Evolutionary conservation across 306 rosid species (phyloP).

Genomic region (Cucurbita maxima): DNA sequence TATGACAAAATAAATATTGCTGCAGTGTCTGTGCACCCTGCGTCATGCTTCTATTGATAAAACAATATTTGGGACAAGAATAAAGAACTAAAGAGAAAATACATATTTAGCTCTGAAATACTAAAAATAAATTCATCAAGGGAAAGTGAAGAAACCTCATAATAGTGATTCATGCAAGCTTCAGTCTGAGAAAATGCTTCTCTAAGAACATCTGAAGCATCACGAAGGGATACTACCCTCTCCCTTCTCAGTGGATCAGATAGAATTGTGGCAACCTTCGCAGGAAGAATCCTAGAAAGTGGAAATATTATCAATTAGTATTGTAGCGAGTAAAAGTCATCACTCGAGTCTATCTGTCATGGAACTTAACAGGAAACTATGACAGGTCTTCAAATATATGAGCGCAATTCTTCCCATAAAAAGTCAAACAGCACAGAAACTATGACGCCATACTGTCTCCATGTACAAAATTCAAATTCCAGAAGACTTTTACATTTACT

Average conservation of each 20-base stretch:
- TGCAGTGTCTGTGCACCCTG: background rate
- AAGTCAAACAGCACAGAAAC: background rate
- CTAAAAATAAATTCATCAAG: background rate
- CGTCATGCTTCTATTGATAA: background rate
- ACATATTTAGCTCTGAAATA: background rate
- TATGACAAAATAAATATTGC: background rate
- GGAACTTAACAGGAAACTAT: background rate
- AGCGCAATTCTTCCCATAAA: background rate
- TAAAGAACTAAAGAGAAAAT: background rate
- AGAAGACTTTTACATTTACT: background rate
- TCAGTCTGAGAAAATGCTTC: constrained; percentile 86
- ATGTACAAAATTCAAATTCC: background rate
- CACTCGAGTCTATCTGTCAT: background rate
- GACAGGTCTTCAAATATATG: background rate
- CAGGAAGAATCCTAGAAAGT: constrained; percentile 62
- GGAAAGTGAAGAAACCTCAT: constrained; percentile 47
- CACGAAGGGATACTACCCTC: constrained; percentile 44
- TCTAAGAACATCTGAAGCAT: constrained; percentile 87
- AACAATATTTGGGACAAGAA: background rate
- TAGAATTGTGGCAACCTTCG: constrained; percentile 47
- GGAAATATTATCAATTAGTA: constrained; percentile 7
- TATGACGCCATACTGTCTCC: background rate
- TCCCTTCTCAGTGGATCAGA: constrained; percentile 65
- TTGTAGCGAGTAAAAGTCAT: background rate
- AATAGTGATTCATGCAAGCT: constrained; percentile 50